Conservation (phyloP, 345 rosid genomes). For the Moricandia moricandioides region DNA sequence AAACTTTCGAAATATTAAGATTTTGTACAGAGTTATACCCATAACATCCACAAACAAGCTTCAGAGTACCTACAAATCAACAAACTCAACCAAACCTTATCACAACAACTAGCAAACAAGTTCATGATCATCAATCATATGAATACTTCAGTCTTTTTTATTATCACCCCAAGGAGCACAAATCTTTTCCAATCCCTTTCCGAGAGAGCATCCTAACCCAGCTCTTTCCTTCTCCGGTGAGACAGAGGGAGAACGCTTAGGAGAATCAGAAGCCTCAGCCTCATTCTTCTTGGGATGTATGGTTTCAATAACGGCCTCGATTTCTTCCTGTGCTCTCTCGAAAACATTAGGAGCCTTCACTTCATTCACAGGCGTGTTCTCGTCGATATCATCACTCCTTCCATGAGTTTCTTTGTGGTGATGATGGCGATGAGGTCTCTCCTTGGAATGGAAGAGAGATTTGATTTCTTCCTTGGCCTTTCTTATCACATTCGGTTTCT, state of each 20-base stretch:
- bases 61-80: slow-evolving; percentile 10
- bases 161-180: slow-evolving; percentile 39
- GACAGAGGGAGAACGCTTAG: slow-evolving; percentile 2
- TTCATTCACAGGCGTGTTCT: slow-evolving; percentile 39
- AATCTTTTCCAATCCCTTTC: slow-evolving; percentile 47
- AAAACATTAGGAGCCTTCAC: slow-evolving; percentile 60
- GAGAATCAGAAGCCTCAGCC: not conserved
- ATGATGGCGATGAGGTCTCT: slow-evolving; percentile 29
- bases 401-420: slow-evolving; percentile 56
- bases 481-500: slow-evolving; percentile 37
- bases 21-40: not conserved
- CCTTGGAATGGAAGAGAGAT: slow-evolving; percentile 32
- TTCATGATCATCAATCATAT: slow-evolving; percentile 9
- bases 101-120: slow-evolving; percentile 8
- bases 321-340: slow-evolving; percentile 55
- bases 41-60: not conserved
- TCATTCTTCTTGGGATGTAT: slow-evolving; percentile 47
- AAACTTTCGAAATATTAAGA: not conserved
- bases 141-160: slow-evolving; percentile 28
- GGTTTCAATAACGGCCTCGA: slow-evolving; percentile 51
- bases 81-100: slow-evolving; percentile 5
- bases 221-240: slow-evolving; percentile 40
- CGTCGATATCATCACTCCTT: slow-evolving; percentile 44
- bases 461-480: slow-evolving; percentile 53
- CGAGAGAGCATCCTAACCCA: slow-evolving; percentile 45